Evolutionary conservation across 23 red algal genomes (phyloP).

Genomic region (Gracilaria domingensis): DNA sequence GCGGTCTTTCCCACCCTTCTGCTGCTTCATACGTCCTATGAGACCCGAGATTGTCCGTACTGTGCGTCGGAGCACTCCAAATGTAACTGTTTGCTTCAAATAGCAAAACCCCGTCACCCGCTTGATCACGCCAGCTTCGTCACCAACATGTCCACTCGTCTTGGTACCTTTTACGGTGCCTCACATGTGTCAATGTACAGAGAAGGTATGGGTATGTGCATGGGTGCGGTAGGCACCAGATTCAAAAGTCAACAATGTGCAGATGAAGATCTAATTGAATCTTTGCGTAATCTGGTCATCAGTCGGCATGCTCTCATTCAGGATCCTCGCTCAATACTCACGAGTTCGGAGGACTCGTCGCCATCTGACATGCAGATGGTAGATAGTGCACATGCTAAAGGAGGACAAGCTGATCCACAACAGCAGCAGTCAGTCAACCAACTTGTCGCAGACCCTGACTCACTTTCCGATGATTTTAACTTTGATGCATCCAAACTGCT

Average conservation of each 20-base stretch:
- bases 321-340: background rate
- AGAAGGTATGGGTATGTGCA: constrained; percentile 11
- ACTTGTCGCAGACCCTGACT: background rate
- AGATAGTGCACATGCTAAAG: background rate
- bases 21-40: constrained; percentile 22
- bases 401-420: background rate
- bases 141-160: background rate
- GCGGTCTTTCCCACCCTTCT: constrained; percentile 21
- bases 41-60: constrained; percentile 8
- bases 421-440: background rate
- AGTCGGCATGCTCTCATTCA: constrained; percentile 31
- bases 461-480: background rate
- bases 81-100: constrained; percentile 18
- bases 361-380: background rate
- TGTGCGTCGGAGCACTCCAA: constrained; percentile 16
- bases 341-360: background rate
- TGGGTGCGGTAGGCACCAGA: constrained; percentile 10
- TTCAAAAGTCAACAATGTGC: background rate
- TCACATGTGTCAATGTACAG: constrained; percentile 30
- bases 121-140: constrained; percentile 25
- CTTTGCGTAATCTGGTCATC: constrained; percentile 6
- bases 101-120: background rate
- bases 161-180: constrained; percentile 4
- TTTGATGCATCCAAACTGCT: background rate
- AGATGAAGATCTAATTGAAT: constrained; percentile 3